These are phyloP conservation scores for Botrytis elliptica DNA, from an alignment of 2,329 filamentous ascomycete species.

Conservation along the genomic window DNA sequence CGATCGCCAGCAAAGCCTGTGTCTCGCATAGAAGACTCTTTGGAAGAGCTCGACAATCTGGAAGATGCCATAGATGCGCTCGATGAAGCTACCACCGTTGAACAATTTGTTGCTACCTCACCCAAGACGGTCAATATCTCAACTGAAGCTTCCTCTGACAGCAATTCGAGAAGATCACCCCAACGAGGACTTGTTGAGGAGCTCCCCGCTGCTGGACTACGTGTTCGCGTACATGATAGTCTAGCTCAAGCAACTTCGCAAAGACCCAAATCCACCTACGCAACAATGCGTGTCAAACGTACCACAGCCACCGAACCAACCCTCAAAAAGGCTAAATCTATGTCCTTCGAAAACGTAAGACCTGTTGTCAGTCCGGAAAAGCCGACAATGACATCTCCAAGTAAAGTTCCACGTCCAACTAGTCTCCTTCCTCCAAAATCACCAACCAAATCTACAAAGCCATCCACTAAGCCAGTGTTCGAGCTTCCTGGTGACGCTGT, in stretches of 20 bases:
- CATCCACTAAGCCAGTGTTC: conserved; percentile 55
- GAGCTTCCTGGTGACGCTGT: conserved; percentile 64
- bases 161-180: background rate
- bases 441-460: conserved; percentile 52
- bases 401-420: conserved; percentile 40
- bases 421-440: conserved; percentile 46
- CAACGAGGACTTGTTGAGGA: conserved; percentile 10
- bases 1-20: conserved; percentile 42
- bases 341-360: conserved; percentile 29
- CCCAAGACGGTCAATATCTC: conserved; percentile 4
- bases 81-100: conserved; percentile 33
- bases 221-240: background rate
- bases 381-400: conserved; percentile 34
- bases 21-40: conserved; percentile 60
- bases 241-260: conserved; percentile 32
- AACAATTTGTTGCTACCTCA: conserved; percentile 27
- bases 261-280: conserved; percentile 40
- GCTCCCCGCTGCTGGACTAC: background rate
- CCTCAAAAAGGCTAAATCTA: conserved; percentile 34
- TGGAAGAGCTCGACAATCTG: conserved; percentile 60
- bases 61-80: conserved; percentile 58
- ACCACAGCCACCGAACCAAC: conserved; percentile 30
- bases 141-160: conserved; percentile 9
- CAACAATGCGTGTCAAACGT: conserved; percentile 46
- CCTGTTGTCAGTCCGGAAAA: conserved; percentile 29